Conservation (phyloP, 179 eudicot genomes). For the Silene noctiflora region DNA sequence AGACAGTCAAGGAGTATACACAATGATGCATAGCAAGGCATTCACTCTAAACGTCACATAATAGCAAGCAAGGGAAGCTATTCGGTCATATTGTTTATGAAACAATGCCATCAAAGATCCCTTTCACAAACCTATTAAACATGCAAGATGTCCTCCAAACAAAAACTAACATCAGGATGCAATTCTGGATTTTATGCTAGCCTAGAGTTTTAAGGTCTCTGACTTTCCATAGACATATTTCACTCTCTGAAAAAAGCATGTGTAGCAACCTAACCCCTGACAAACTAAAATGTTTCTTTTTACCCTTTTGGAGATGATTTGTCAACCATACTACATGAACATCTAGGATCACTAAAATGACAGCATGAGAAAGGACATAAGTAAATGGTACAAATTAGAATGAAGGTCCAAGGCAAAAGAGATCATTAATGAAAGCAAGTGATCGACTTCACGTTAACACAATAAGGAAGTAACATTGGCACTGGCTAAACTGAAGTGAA, state of each 20-base stretch:
- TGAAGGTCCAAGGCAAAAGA: background rate
- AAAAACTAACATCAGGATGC: background rate
- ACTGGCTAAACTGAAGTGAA: background rate
- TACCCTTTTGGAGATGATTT: background rate
- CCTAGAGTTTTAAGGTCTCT: background rate
- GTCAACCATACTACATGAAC: background rate
- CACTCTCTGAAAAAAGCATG: background rate
- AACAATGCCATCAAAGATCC: background rate
- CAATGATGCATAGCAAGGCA: background rate
- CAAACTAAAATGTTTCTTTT: too few species aligned
- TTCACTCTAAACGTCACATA: background rate
- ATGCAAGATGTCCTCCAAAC: background rate
- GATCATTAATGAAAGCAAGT: too few species aligned
- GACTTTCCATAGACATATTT: background rate
- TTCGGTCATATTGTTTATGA: background rate
- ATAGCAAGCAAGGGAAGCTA: background rate
- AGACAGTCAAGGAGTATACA: background rate
- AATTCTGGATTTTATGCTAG: background rate
- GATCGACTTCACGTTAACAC: background rate
- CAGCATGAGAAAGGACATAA: background rate
- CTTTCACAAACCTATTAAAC: too few species aligned
- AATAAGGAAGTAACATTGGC: too few species aligned
- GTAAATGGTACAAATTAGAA: background rate
- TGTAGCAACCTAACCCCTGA: background rate
- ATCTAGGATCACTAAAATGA: background rate